phyloP scores from a whole-genome alignment of 306 rosid genomes.

The Styphnolobium japonicum region DNA sequence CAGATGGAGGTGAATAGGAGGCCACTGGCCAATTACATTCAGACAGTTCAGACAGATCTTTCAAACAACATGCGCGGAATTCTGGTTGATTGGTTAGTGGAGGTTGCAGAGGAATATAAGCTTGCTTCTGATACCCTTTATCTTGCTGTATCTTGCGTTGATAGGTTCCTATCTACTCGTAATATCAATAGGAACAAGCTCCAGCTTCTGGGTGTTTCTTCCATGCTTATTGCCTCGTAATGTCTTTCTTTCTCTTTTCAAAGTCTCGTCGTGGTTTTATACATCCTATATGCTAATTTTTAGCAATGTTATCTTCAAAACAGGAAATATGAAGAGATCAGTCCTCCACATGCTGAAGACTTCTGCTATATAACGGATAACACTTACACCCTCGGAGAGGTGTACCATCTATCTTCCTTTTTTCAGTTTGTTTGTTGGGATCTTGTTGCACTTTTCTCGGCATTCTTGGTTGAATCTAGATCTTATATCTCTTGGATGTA shows the following conservation, averaged over 20 bases:
- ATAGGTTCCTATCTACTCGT: slow-evolving; percentile 40
- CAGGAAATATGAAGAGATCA: slow-evolving; percentile 48
- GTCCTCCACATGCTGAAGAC: slow-evolving; percentile 36
- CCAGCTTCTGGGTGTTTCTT: slow-evolving; percentile 51
- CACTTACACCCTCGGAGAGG: slow-evolving; percentile 40
- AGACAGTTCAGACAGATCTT: slow-evolving; percentile 22
- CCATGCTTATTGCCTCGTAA: slow-evolving; percentile 49
- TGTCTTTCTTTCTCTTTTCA: not conserved
- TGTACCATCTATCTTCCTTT: not conserved
- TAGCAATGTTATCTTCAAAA: slow-evolving; percentile 18
- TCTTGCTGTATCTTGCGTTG: slow-evolving; percentile 38
- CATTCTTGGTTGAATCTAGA: too few relatives aligned
- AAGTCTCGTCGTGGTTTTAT: not conserved
- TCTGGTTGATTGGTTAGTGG: slow-evolving; percentile 50
- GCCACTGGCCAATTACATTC: slow-evolving; percentile 10
- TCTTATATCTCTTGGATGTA: too few relatives aligned
- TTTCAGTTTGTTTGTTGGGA: too few relatives aligned
- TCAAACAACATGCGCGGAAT: slow-evolving; percentile 29
- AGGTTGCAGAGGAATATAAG: slow-evolving; percentile 43
- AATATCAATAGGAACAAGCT: slow-evolving; percentile 26
- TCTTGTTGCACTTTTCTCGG: too few relatives aligned
- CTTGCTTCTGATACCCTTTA: slow-evolving; percentile 42
- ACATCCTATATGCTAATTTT: not conserved
- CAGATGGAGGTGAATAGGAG: slow-evolving; percentile 37
- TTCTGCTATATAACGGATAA: slow-evolving; percentile 54